A percentile compares a stretch with the other conserved stretches of the same genome.
These are phyloP conservation scores for Huntiella decipiens DNA, from an alignment of 2,329 filamentous ascomycete genomes.

Conservation along the genomic window DNA sequence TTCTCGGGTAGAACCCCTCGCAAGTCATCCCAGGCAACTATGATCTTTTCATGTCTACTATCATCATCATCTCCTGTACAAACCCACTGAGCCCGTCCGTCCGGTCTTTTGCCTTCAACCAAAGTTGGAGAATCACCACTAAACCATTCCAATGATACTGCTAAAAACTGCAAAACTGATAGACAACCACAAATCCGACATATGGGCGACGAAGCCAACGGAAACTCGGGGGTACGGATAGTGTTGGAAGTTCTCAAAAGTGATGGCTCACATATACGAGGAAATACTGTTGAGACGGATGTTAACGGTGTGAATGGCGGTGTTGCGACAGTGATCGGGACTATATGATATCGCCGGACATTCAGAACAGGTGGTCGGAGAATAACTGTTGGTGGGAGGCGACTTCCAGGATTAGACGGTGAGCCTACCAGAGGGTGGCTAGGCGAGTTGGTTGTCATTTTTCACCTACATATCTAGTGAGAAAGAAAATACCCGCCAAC, in stretches of 20 bases:
- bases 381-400: background rate
- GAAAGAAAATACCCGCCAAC: too few species aligned
- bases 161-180: background rate
- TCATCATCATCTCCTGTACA: too few species aligned
- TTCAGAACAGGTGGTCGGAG: conserved; percentile 5
- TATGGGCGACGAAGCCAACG: conserved; percentile 6
- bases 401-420: background rate
- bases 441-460: too few species aligned
- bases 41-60: background rate
- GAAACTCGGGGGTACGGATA: conserved; percentile 8
- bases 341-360: conserved; percentile 4
- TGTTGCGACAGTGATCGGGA: background rate
- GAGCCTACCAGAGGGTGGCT: background rate
- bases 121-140: background rate
- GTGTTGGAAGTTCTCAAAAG: background rate
- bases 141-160: background rate
- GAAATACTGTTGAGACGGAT: background rate
- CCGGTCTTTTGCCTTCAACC: background rate
- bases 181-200: conserved; percentile 7
- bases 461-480: too few species aligned
- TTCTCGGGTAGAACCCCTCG: conserved; percentile 10
- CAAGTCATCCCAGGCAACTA: conserved; percentile 7
- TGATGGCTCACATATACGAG: too few species aligned
- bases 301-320: background rate
- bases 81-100: too few species aligned